A percentile compares a stretch with the other conserved stretches of the same genome.
phyloP scores from a whole-genome alignment of 2,329 filamentous ascomycete species.

The Trichophyton schoenleinii region DNA sequence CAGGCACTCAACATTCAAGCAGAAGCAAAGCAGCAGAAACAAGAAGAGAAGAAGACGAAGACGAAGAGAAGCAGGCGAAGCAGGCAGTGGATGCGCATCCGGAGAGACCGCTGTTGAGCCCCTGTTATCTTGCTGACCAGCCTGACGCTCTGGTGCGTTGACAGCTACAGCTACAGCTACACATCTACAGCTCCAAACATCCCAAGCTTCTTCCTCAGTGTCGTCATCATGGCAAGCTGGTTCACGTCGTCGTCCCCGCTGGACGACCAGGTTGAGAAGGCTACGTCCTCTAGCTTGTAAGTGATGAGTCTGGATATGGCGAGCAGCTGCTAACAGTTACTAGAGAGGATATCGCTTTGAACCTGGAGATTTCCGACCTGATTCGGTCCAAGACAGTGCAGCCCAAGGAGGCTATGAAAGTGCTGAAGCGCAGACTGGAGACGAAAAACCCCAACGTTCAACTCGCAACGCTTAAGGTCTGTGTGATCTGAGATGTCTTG shows the following conservation, averaged over 20 bases:
- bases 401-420: conserved; percentile 96
- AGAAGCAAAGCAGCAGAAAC: too few relatives aligned
- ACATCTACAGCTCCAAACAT: background rate
- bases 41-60: too few relatives aligned
- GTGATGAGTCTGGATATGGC: conserved; percentile 20
- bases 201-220: background rate
- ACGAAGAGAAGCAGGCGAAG: background rate
- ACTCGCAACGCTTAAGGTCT: conserved; percentile 78
- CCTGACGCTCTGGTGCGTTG: background rate
- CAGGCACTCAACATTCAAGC: background rate
- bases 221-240: conserved; percentile 81
- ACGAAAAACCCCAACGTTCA: conserved; percentile 98
- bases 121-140: background rate
- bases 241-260: conserved; percentile 85
- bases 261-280: conserved; percentile 93
- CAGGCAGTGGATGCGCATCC: background rate
- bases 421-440: conserved; percentile 82
- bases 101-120: background rate
- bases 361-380: conserved; percentile 94
- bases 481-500: background rate
- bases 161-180: background rate
- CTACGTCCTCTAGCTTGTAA: conserved; percentile 86
- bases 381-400: conserved; percentile 96
- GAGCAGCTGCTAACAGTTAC: background rate
- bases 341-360: conserved; percentile 91